Base-by-base conservation (phyloP, 805 yeast species). In the Starmera pachycereana region DNA sequence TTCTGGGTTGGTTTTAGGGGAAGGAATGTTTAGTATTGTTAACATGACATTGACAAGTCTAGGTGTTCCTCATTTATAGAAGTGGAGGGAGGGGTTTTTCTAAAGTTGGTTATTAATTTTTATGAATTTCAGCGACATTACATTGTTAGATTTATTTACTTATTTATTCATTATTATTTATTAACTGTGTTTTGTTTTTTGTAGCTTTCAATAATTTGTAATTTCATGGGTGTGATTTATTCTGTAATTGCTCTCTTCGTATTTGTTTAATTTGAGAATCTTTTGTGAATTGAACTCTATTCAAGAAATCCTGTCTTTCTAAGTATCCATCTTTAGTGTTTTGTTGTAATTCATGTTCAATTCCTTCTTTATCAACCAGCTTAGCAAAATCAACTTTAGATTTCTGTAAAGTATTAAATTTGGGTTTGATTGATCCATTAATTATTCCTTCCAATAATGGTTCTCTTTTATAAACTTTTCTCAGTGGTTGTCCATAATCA, bases 361-460 rank as follows among this genome's bases (percentile, higher is more conserved):
- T 79, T 41, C 88, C 88, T 47, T 80, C 78, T 47, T 82, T 72
- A 61, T 90, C 97, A 28, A 92, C 96, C 62, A 84, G 88, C 36
- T 84, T 76, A 1, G 95, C 94, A 95, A 97, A 92, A 61, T 92
- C 98, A 38, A 92, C 68, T 46, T 95, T 69, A 1, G 95, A 84
- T 61, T 92, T 92, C 57, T 92, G 97, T 47, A 92, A 65, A 0
- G 98, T 92, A 19, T 95, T 84, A 45, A 92, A 68, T 56, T 87
- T 90, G 29, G 85, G 77, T 49, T 82, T 78, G 46, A 81, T 75
- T 3, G 83, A 69, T 10, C 79, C 72, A 35, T 75, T 65, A 36
- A 87, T 72, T 31, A 88, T 88, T 41, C 81, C 85, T 55, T 84
- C 89, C 8, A 88, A 63, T 28, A 86, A 62, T 22, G 90, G 78